Evolutionary conservation across 108 stramenopile genomes (phyloP).

Genomic region (Cylindrotheca fusiformis): DNA sequence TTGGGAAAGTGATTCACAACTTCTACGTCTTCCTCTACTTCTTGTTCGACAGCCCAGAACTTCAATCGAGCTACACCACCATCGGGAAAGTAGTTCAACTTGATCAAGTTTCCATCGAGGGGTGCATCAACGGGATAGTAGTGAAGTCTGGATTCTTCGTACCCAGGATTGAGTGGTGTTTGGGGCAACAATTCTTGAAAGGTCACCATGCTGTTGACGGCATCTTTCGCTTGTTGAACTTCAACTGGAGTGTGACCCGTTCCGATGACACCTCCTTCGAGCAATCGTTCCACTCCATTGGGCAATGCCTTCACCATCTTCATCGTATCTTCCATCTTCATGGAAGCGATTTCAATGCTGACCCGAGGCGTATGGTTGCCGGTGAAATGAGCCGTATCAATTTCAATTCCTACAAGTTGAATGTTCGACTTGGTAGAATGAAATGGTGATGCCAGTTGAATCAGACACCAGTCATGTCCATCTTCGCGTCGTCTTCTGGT

Average conservation of each 20-base stretch:
- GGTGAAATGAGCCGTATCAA: constrained; percentile 93
- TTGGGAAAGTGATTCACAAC: background rate
- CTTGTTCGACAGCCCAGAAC: constrained; percentile 37
- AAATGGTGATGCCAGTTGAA: constrained; percentile 45
- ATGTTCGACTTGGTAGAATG: background rate
- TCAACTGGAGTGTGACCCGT: constrained; percentile 50
- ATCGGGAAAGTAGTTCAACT: constrained; percentile 89
- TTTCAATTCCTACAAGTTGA: constrained; percentile 31
- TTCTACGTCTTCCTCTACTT: constrained; percentile 1
- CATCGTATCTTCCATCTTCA: constrained; percentile 10
- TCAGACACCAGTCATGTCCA: constrained; percentile 93
- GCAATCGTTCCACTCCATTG: constrained; percentile 48
- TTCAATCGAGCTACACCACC: constrained; percentile 89
- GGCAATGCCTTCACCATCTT: constrained; percentile 49
- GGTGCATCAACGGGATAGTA: constrained; percentile 41
- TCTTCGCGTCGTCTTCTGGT: constrained; percentile 64
- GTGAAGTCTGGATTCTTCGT: constrained; percentile 72
- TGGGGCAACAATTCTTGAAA: constrained; percentile 68
- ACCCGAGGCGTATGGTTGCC: constrained; percentile 86
- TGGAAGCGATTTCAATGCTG: constrained; percentile 59
- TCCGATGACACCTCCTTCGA: constrained; percentile 67
- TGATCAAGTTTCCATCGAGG: constrained; percentile 43
- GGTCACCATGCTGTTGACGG: constrained; percentile 28
- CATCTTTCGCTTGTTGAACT: constrained; percentile 45
- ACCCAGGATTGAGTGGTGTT: constrained; percentile 72